A percentile compares a stretch with the other conserved stretches of the same genome.
Conservation (phyloP, 2,329 filamentous ascomycete species). For the Pseudocercospora eumusae region DNA sequence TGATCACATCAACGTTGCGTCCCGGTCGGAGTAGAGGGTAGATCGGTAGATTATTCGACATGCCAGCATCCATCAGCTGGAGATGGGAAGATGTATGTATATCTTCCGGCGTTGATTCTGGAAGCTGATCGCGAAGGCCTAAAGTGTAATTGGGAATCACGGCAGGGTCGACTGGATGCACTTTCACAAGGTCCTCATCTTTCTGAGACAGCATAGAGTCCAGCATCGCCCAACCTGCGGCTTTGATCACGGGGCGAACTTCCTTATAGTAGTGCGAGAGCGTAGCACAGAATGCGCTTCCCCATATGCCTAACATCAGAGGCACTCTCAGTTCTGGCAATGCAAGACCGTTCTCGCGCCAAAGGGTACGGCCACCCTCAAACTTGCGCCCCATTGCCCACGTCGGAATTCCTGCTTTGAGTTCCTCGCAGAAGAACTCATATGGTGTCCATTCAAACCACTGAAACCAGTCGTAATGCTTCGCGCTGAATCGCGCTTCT, state of each 20-base stretch:
- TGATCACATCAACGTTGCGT: slow-evolving; percentile 81
- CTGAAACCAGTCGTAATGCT: slow-evolving; percentile 79
- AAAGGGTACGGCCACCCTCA: slow-evolving; percentile 66
- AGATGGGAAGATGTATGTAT: slow-evolving; percentile 69
- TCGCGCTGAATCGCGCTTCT: slow-evolving; percentile 32
- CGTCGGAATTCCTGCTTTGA: slow-evolving; percentile 86
- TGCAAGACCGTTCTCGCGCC: slow-evolving; percentile 64
- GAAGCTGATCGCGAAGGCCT: slow-evolving; percentile 74
- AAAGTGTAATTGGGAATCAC: slow-evolving; percentile 86
- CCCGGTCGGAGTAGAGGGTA: slow-evolving; percentile 90
- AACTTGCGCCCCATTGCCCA: slow-evolving; percentile 90
- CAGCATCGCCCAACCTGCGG: slow-evolving; percentile 70
- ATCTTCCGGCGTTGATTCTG: slow-evolving; percentile 73
- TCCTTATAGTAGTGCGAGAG: slow-evolving; percentile 96
- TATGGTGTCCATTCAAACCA: slow-evolving; percentile 97
- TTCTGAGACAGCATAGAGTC: slow-evolving; percentile 81
- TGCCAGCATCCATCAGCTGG: slow-evolving; percentile 85
- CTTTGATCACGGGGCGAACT: slow-evolving; percentile 76
- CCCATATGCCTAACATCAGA: slow-evolving; percentile 89
- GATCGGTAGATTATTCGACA: slow-evolving; percentile 97
- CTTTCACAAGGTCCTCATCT: slow-evolving; percentile 81
- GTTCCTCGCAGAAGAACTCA: slow-evolving; percentile 93
- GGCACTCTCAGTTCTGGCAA: slow-evolving; percentile 83
- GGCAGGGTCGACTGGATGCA: slow-evolving; percentile 92
- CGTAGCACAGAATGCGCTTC: slow-evolving; percentile 93